Conservation (phyloP, 164 flowering plant genomes). For the Stephania japonica region DNA sequence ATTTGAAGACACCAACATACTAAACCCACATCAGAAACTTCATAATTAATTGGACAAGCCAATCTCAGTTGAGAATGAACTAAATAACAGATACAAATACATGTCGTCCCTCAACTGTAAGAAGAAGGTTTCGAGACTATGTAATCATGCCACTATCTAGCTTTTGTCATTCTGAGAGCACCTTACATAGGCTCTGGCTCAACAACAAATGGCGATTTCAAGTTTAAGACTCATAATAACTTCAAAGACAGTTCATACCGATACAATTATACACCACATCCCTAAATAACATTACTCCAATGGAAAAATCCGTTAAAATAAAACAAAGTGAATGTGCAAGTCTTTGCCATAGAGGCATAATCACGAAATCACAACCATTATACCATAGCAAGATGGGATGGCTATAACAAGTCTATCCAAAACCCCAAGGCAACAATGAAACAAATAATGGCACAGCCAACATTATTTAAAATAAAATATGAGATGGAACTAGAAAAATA, state of each 20-base stretch:
- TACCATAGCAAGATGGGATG: neutral
- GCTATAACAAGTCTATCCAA: neutral
- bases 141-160: too few relatives aligned
- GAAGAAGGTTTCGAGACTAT: too few relatives aligned
- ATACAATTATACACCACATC: neutral
- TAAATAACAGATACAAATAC: neutral
- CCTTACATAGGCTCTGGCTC: too few relatives aligned
- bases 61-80: neutral
- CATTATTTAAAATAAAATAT: neutral
- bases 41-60: neutral
- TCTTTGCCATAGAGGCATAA: neutral
- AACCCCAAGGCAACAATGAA: conserved; percentile 6
- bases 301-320: too few relatives aligned
- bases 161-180: too few relatives aligned
- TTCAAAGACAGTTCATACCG: too few relatives aligned
- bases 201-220: too few relatives aligned
- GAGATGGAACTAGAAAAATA: neutral
- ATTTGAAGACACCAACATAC: neutral
- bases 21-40: too few relatives aligned
- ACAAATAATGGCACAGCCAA: neutral
- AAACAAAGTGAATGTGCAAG: too few relatives aligned
- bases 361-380: neutral
- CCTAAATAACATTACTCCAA: too few relatives aligned
- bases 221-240: too few relatives aligned
- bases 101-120: neutral